Conservation (phyloP, 2,329 filamentous ascomycete species). For the Alternaria burnsii region DNA sequence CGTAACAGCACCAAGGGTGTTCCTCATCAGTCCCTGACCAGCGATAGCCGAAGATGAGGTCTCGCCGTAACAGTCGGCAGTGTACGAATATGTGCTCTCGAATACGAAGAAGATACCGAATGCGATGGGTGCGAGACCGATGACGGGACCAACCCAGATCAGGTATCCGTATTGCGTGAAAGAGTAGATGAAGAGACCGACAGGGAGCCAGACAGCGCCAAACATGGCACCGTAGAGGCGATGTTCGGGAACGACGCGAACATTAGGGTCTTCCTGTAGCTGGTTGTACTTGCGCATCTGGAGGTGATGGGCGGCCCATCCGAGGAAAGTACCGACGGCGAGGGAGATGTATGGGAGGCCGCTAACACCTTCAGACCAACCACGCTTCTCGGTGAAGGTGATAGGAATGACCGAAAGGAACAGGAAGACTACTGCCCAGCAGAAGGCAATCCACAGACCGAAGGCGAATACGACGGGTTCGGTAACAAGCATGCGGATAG, state of each 20-base stretch:
- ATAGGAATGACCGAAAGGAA: constrained; percentile 56
- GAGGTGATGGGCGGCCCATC: constrained; percentile 59
- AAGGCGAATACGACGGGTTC: constrained; percentile 62
- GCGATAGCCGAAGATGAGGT: constrained; percentile 57
- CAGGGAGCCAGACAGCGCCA: constrained; percentile 42
- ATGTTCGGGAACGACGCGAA: constrained; percentile 49
- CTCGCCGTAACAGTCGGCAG: constrained; percentile 62
- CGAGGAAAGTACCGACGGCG: constrained; percentile 59
- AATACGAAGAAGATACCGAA: constrained; percentile 64
- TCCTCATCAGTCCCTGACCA: constrained; percentile 62
- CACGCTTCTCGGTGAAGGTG: constrained; percentile 60
- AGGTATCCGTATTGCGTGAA: constrained; percentile 63
- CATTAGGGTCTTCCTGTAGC: constrained; percentile 48
- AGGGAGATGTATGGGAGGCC: constrained; percentile 63
- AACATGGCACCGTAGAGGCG: constrained; percentile 44
- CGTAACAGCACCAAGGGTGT: constrained; percentile 62
- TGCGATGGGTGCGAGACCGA: constrained; percentile 60
- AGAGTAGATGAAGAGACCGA: constrained; percentile 57
- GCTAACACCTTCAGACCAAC: constrained; percentile 60
- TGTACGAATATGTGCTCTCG: constrained; percentile 59
- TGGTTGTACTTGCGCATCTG: constrained; percentile 62
- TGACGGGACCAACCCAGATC: constrained; percentile 60
- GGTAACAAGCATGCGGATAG: constrained; percentile 59
- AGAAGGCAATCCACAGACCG: constrained; percentile 62
- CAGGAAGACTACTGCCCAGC: constrained; percentile 64